These are phyloP conservation scores for Magnolia changhungtana DNA, from an alignment of 164 flowering plant species.

Conservation along the genomic window DNA sequence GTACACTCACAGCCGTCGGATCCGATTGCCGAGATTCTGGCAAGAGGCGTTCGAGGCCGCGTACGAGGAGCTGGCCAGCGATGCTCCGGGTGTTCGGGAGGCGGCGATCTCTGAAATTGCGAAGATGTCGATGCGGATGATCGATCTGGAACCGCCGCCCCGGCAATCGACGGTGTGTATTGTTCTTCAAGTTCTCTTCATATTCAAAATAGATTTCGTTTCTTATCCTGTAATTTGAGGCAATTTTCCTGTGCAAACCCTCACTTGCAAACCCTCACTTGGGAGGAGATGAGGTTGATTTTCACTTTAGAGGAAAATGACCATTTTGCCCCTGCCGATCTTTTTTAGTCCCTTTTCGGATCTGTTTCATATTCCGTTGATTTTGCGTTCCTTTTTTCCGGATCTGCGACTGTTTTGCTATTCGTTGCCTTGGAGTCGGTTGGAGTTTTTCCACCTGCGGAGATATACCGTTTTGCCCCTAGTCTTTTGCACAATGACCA, in stretches of 20 bases:
- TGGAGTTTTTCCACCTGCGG: neutral
- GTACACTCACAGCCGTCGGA: conserved; percentile 71
- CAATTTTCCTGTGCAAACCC: neutral
- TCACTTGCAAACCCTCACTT: neutral
- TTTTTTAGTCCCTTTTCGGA: neutral
- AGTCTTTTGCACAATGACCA: neutral
- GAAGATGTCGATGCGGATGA: conserved; percentile 77
- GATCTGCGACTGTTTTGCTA: neutral
- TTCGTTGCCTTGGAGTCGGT: neutral
- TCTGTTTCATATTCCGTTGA: neutral
- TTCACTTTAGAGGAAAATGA: neutral
- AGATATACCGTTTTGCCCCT: neutral
- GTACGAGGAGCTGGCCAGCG: conserved; percentile 80
- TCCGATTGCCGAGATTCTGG: conserved; percentile 81
- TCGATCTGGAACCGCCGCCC: conserved; percentile 63
- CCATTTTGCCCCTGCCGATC: neutral
- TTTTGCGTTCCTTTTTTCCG: neutral
- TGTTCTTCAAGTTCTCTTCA: neutral
- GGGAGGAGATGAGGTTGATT: neutral
- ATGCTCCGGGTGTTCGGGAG: conserved; percentile 57
- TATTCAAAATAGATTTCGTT: neutral
- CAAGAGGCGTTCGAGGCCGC: conserved; percentile 95
- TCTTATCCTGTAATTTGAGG: neutral
- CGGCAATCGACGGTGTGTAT: conserved; percentile 2
- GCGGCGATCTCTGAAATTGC: conserved; percentile 89